Percentiles rank a stretch among this genome's conserved stretches.
Conservation (phyloP, 768 basidiomycete species). For the Mycena belliarum region DNA sequence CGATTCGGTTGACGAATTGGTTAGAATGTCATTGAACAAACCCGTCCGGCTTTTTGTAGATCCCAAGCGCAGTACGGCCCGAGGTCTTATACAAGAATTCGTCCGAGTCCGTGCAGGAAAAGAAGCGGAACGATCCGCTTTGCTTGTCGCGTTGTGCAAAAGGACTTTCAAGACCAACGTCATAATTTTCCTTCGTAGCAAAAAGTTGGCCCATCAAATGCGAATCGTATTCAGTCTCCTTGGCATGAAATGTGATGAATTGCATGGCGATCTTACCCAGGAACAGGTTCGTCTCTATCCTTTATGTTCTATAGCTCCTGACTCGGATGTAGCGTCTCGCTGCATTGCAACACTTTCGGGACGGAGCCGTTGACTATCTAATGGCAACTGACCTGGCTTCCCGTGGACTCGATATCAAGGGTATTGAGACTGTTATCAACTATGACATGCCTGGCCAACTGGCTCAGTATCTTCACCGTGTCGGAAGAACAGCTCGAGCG, state of each 20-base stretch:
- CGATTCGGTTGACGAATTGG: constrained; percentile 91
- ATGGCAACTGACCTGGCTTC: constrained; percentile 97
- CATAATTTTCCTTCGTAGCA: constrained; percentile 94
- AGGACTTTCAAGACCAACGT: constrained; percentile 81
- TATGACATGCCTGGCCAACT: constrained; percentile 97
- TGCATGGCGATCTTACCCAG: constrained; percentile 95
- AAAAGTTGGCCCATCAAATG: constrained; percentile 97
- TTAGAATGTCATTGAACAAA: constrained; percentile 88
- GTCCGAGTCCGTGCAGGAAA: constrained; percentile 85
- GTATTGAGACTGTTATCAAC: constrained; percentile 96
- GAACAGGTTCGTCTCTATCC: constrained; percentile 67
- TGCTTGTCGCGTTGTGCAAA: constrained; percentile 84
- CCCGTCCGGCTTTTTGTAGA: constrained; percentile 96
- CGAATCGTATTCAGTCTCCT: constrained; percentile 87
- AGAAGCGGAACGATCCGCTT: constrained; percentile 72
- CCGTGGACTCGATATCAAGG: constrained; percentile 95
- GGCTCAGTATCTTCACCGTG: constrained; percentile 93
- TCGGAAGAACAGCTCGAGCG: constrained; percentile 95
- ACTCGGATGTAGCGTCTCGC: constrained; percentile 64
- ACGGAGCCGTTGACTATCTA: constrained; percentile 84
- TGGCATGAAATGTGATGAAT: constrained; percentile 87
- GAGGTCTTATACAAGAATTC: constrained; percentile 90
- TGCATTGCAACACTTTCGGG: constrained; percentile 85
- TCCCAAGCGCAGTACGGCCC: constrained; percentile 84
- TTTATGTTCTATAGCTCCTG: background rate